Base-by-base conservation (phyloP, 2,329 filamentous ascomycete genomes). In the Colletotrichum sp. region DNA sequence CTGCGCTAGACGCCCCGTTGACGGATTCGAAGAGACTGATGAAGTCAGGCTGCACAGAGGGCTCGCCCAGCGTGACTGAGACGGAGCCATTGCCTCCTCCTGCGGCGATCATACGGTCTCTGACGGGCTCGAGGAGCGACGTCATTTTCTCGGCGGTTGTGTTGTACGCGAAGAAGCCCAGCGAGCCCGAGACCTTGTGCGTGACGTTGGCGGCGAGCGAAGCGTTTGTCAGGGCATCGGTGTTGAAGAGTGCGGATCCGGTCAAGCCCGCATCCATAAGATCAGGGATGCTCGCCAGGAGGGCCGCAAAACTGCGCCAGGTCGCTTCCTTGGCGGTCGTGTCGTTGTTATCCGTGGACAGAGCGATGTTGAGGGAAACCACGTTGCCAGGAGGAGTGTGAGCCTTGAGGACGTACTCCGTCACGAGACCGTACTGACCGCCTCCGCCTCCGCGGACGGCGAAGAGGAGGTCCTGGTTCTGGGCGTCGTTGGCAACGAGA, bases 401-500 rank as follows among this genome's bases (percentile, higher is more conserved):
- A 12, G 72, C 62, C 67, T 71, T 67, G 34, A 75, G 57, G 62
- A 75, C 36, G 26, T 71, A 67, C 44, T 68, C 66, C 26, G 86
- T 82, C 10, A 92, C 87, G 5, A 91, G 83, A 4, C 86, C 90
- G 77, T 88, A 92, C 8, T 86, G 89, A 4, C 88, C 88, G 8
- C 86, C 88, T 2, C 90, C 90, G 8, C 90, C 89, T 21, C 90
- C 89, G 70, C 85, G 85, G 15, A 91, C 81, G 4, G 90, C 90
- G 90, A 89, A 93, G 81, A 89, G 91, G 1, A 92, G 84, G 68
- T 92, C 90, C 0, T 85, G 77, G 75, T 92, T 88, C 28, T 87
- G 78, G 3, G 84, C 81, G 4, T 81, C 83, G 52, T 85, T 87
- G 4, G 89, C 89, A 3, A 82, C 86, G 3, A 90, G 78, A 21